Conservation (phyloP, 345 rosid species). For the Noccaea caerulescens region DNA sequence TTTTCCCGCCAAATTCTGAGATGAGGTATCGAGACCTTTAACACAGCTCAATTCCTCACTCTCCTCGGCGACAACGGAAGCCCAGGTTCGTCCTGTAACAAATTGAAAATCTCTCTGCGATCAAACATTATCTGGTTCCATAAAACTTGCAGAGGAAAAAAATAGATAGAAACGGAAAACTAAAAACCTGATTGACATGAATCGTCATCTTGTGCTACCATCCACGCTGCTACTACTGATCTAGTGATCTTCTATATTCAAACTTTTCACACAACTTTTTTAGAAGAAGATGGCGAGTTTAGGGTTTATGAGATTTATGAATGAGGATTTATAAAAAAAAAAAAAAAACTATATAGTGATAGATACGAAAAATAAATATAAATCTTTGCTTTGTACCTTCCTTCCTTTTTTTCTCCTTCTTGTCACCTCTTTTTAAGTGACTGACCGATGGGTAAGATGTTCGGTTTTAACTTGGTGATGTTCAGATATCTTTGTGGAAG, state of each 20-base stretch:
- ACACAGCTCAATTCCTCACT: slow-evolving; percentile 55
- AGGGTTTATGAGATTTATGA: neutral
- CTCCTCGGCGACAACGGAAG: slow-evolving; percentile 45
- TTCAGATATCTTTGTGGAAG: neutral
- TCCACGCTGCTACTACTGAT: too few relatives aligned
- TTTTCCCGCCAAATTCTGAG: slow-evolving; percentile 34
- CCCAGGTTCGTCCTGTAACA: slow-evolving; percentile 37
- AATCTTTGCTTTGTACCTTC: too few relatives aligned
- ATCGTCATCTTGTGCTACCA: too few relatives aligned
- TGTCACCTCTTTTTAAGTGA: neutral
- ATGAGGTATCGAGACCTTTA: slow-evolving; percentile 53
- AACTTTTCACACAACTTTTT: neutral
- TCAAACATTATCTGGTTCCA: too few relatives aligned
- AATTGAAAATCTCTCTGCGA: neutral
- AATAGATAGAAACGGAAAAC: too few relatives aligned
- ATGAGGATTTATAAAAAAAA: too few relatives aligned
- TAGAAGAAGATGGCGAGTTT: neutral
- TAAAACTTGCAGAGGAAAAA: too few relatives aligned
- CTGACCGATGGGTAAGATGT: too few relatives aligned
- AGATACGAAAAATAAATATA: too few relatives aligned
- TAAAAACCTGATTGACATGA: too few relatives aligned
- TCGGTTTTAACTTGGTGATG: neutral
- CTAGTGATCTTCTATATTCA: neutral
- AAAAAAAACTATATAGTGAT: too few relatives aligned
- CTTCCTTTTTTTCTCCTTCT: neutral